Evolutionary conservation across 495 filamentous ascomycete genomes (phyloP).

Genomic region (Mycothermus thermophilus): DNA sequence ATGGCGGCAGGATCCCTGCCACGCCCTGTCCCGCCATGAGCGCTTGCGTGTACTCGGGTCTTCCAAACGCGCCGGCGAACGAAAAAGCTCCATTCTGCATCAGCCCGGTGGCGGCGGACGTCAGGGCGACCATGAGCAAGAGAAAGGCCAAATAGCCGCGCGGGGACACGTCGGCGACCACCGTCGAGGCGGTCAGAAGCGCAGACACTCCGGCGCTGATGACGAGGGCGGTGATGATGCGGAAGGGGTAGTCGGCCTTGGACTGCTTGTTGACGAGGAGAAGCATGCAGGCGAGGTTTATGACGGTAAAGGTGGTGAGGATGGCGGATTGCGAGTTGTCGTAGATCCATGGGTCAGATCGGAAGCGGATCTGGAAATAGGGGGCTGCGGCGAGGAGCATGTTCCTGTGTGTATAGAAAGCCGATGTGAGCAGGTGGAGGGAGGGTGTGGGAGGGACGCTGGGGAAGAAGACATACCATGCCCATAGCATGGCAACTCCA

Average conservation of each 20-base stretch:
- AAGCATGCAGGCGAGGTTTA: constrained; percentile 59
- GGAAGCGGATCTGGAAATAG: constrained; percentile 81
- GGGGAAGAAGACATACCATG: constrained; percentile 50
- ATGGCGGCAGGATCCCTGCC: constrained; percentile 78
- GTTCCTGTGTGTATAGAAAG: constrained; percentile 47
- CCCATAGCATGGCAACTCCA: constrained; percentile 90
- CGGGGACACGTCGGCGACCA: constrained; percentile 46
- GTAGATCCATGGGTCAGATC: constrained; percentile 51
- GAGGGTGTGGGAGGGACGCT: not conserved
- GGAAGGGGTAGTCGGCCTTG: constrained; percentile 68
- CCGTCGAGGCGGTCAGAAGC: constrained; percentile 67
- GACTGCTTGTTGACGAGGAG: constrained; percentile 66
- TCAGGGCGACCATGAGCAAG: constrained; percentile 65
- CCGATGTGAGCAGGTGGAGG: not conserved
- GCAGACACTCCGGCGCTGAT: constrained; percentile 61
- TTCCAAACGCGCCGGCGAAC: constrained; percentile 71
- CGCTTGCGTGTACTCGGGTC: constrained; percentile 79
- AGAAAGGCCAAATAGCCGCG: constrained; percentile 63
- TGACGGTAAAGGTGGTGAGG: constrained; percentile 68
- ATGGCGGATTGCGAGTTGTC: constrained; percentile 78
- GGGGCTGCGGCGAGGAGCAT: constrained; percentile 95
- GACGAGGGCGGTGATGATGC: constrained; percentile 58
- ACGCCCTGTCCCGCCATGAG: constrained; percentile 94
- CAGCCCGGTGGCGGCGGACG: constrained; percentile 67
- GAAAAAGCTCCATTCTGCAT: constrained; percentile 93